Conservation (phyloP, 345 rosid species). For the Noccaea caerulescens region DNA sequence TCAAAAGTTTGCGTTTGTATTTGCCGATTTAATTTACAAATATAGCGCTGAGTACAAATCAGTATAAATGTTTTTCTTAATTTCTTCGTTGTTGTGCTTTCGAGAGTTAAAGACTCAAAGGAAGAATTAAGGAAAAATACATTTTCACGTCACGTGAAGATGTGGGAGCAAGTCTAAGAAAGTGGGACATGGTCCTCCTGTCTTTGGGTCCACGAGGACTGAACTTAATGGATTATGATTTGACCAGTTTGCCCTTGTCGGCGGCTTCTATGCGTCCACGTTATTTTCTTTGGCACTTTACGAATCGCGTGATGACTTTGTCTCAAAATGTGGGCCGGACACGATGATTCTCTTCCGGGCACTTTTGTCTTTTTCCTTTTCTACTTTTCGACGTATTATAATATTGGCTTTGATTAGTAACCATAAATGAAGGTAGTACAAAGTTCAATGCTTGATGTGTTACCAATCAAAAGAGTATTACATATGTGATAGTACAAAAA, state of each 20-base stretch:
- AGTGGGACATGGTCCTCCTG: slow-evolving; percentile 23
- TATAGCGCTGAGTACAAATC: too few relatives aligned
- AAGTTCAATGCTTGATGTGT: too few relatives aligned
- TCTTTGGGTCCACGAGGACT: slow-evolving; percentile 27
- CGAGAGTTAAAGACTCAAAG: not conserved
- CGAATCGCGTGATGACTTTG: slow-evolving; percentile 26
- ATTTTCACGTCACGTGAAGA: slow-evolving; percentile 34
- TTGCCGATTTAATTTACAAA: too few relatives aligned
- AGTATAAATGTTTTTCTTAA: too few relatives aligned
- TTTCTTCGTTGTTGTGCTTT: not conserved
- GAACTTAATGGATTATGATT: slow-evolving; percentile 16
- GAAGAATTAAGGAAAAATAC: not conserved
- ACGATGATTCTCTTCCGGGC: not conserved
- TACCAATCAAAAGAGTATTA: too few relatives aligned
- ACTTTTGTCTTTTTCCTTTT: slow-evolving; percentile 23
- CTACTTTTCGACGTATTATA: too few relatives aligned
- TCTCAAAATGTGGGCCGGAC: slow-evolving; percentile 32
- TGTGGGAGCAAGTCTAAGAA: not conserved
- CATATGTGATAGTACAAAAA: too few relatives aligned
- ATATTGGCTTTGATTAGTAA: too few relatives aligned
- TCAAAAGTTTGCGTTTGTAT: too few relatives aligned
- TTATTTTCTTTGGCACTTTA: slow-evolving; percentile 31
- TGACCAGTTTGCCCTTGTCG: slow-evolving; percentile 27
- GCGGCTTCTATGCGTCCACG: slow-evolving; percentile 3
- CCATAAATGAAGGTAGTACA: too few relatives aligned